A percentile compares a stretch with the other conserved stretches of the same genome.
These are phyloP conservation scores for Akanthomyces lecanii DNA, from an alignment of 2,329 filamentous ascomycete genomes.

Conservation along the genomic window DNA sequence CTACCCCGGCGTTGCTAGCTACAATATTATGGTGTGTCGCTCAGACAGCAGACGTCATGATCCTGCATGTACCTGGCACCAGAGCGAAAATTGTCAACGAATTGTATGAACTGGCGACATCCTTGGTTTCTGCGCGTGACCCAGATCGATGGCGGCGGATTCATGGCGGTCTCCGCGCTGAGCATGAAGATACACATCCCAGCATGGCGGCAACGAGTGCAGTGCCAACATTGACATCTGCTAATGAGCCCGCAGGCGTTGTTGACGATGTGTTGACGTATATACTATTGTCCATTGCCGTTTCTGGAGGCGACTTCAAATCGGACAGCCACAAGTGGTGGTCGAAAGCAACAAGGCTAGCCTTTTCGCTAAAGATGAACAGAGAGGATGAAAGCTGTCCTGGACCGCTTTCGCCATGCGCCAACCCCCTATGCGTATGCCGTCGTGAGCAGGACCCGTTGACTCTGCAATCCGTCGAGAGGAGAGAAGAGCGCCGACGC, in stretches of 20 bases:
- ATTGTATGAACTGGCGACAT: slow-evolving; percentile 34
- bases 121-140: slow-evolving; percentile 32
- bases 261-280: slow-evolving; percentile 44
- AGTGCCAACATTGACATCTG: slow-evolving; percentile 29
- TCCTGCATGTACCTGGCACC: slow-evolving; percentile 38
- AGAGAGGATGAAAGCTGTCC: slow-evolving; percentile 34
- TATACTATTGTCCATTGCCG: slow-evolving; percentile 40
- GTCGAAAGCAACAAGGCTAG: slow-evolving; percentile 39
- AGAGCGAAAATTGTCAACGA: slow-evolving; percentile 37
- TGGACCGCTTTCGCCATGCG: slow-evolving; percentile 27
- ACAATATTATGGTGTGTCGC: slow-evolving; percentile 46
- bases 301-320: slow-evolving; percentile 46
- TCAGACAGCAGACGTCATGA: slow-evolving; percentile 42
- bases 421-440: slow-evolving; percentile 31
- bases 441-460: slow-evolving; percentile 26
- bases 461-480: slow-evolving; percentile 33
- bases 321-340: slow-evolving; percentile 45
- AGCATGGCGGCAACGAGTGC: slow-evolving; percentile 22
- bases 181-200: slow-evolving; percentile 29
- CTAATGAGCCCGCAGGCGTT: slow-evolving; percentile 32
- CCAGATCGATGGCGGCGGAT: slow-evolving; percentile 35
- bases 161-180: slow-evolving; percentile 32
- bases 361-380: slow-evolving; percentile 34
- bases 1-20: slow-evolving; percentile 41
- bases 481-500: slow-evolving; percentile 42